Base-by-base conservation (phyloP, 2,329 filamentous ascomycete genomes). In the Venturia aucupariae region DNA sequence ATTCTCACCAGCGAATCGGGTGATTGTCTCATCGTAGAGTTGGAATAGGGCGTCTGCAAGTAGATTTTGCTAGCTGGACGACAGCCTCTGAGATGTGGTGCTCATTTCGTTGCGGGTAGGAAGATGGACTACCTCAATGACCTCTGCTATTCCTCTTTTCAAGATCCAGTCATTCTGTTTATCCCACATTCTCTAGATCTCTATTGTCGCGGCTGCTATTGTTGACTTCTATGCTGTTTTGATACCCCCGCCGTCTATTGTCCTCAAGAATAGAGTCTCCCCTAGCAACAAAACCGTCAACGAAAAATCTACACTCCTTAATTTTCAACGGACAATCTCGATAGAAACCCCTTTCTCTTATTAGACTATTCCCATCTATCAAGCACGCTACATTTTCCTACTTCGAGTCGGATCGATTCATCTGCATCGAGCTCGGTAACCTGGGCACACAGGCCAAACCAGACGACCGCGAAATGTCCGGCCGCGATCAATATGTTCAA, bases 201-300 rank as follows among this genome's bases (percentile, higher is more conserved):
- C 51, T 35, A 57, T 35, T 57, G 51, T 35, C 30, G 30, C 51
- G 7, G 35, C 35, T 35, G 17, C 4, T 57, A 57, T 57, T 57
- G 51, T 57, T 57, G 51, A 35, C 35, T 35, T 22, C 30, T 15
- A 32, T 30, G 27, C 19, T 57, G 51, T 57, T 57, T 35, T 57
- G 51, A 57, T 57, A 57, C 51, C 15, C n/a, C n/a, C n/a, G n/a
- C n/a, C 51, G 46, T 30, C 51, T 22, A n/a, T 57, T 57, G 51
- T 57, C 51, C 30, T 35, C 11, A 35, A 57, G 5, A 35, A 55
- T 35, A 57, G 30, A 17, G 51, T 35, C 11, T 57, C 13, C 27
- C 30, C 15, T 22, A n/a, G 30, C 51, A 57, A 55, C 13, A 35
- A 48, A 32, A 55, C 32, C 48, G 48, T 22, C 48, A 30, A 30